Evolutionary conservation across 2,329 filamentous ascomycete genomes (phyloP), one percentile per base, ranked within the genome.

Genomic region (Calonectria pseudoreteaudii): DNA sequence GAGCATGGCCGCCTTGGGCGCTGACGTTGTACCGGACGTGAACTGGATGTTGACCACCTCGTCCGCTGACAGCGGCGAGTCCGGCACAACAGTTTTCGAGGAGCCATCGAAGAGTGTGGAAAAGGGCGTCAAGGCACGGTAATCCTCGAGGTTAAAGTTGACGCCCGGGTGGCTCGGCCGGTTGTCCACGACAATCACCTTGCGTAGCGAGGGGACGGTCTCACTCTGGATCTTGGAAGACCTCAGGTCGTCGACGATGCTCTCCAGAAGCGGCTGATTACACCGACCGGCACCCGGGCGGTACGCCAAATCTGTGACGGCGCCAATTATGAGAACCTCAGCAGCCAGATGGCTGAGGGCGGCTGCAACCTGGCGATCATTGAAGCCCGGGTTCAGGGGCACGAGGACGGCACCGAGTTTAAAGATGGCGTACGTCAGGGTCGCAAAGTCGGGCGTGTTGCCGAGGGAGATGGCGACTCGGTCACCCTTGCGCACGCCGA

Each of bases 1-100:
- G 38, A 99, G 90, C 86, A 95, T 97, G 1, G 96, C 96, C 0
- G 97, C 97, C 86, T 98, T 98, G 28, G 96, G 96, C 80, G 91
- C 88, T 0, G 94, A 94, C 0, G 97, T 98, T 0, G 97, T 98
- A n/a, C 96, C 97, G 0, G 94, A 96, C 0, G 97, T 99, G 86
- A 98, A 98, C 84, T 98, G 96, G 76, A 98, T 98, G 82, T 98
- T 98, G 77, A 97, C 93, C 3, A 94, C 92, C 66, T 98, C 96
- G 74, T 90, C 83, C 0, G 92, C 88, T 20, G 87, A 77, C 1
- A 93, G 87, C 0, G 86, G 86, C 30, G 83, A 70, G 68, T 89
- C 87, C 0, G 90, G 89, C 26, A 74, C 80, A 2, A 91, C 79
- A 2, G 82, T 23, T 0, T 80, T 72, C 2, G 81, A 76, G 0